These are phyloP conservation scores for Stromatinia cepivora DNA, from an alignment of 2,329 filamentous ascomycete species.

Conservation along the genomic window DNA sequence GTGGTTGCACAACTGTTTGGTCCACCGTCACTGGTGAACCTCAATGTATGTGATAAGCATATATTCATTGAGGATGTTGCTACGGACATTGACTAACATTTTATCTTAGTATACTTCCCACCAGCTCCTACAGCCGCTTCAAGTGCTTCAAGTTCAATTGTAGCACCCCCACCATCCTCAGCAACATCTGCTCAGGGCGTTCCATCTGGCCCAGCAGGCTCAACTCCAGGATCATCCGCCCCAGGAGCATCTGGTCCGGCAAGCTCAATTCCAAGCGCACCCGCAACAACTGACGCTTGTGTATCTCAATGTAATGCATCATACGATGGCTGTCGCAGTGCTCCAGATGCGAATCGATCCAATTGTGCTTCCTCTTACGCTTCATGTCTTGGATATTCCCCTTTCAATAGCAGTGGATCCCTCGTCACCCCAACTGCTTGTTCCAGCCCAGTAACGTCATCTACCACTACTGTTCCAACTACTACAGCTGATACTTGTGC, in stretches of 20 bases:
- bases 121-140: conserved; percentile 33
- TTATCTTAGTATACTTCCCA: conserved; percentile 34
- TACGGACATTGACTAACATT: not conserved
- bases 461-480: no score
- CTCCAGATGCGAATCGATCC: no score
- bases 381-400: no score
- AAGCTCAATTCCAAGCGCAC: not conserved
- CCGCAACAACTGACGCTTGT: no score
- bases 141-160: not conserved
- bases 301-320: no score
- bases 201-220: conserved; percentile 19
- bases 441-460: no score
- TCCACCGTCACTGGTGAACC: conserved; percentile 67
- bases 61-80: not conserved
- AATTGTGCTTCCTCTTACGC: no score
- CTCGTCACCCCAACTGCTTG: no score
- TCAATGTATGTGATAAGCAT: conserved; percentile 53
- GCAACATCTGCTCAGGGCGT: conserved; percentile 13
- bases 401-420: no score
- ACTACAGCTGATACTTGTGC: no score
- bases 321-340: no score
- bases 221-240: not conserved
- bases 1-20: conserved; percentile 74
- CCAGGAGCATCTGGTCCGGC: not conserved
- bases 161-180: not conserved